Evolutionary conservation across 768 basidiomycete genomes (phyloP), one percentile per base, ranked within the genome.

Genomic region (Russula ochroleuca): DNA sequence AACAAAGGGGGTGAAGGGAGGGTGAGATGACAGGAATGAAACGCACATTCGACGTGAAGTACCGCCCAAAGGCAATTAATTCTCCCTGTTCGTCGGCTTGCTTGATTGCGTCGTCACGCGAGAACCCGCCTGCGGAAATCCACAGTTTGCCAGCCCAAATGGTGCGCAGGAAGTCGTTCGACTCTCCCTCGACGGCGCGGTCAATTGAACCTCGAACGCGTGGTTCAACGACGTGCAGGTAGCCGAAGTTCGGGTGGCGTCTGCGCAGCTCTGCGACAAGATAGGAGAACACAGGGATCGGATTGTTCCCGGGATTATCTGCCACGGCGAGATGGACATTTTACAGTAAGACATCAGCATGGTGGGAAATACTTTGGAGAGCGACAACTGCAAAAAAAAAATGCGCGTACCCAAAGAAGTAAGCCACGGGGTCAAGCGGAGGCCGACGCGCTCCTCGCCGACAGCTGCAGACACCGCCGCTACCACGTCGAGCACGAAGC

Each of bases 231-330:
- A 75, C 45, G 68, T 79, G 74, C 31, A 79, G 49, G 71, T 78
- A 80, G 10, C 76, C 77, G 5, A 78, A 70, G 28, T 78, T 59
- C 3, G 84, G 80, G 67, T 79, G 75, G 7, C 64, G 63, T 17
- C 72, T 60, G 41, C 72, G 73, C 23, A 87, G 63, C 45, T 77
- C 59, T 5, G 73, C 59, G 21, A 81, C 77, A 45, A 87, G 65
- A 70, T 85, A 78, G 0, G 75, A 66, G 73, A 83, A 88, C 13
- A 81, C 81, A 0, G 84, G 83, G 5, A 78, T 73, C 0, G 85
- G 85, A 62, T 87, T 77, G 3, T 69, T 65, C 81, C 84, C 83
- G 75, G 71, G 82, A 81, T 86, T 83, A 14, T 50, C 71, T 68
- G 35, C 58, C 38, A 14, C 10, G 7, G 10, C 10, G 13, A 11